Evolutionary conservation across 164 flowering plant species (phyloP).

Genomic region (Magnolia kwangsiensis): DNA sequence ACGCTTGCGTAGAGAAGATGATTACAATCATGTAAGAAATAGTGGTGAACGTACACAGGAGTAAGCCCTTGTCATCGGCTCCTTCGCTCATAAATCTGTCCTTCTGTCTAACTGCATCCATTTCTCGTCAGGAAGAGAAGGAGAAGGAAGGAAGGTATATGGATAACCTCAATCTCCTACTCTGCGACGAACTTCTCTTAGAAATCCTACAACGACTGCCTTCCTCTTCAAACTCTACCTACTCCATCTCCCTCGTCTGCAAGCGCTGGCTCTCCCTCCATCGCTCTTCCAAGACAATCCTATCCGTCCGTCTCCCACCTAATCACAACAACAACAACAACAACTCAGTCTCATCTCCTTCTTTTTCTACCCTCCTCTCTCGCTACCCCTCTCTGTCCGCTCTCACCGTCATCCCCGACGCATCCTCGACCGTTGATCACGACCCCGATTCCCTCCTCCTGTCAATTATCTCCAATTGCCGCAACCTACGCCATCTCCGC

Average conservation of each 20-base stretch:
- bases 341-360: slow-evolving; percentile 13
- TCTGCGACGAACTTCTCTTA: slow-evolving; percentile 68
- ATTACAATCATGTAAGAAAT: too few species aligned
- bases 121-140: neutral
- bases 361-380: slow-evolving; percentile 42
- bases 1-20: too few species aligned
- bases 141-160: slow-evolving; percentile 18
- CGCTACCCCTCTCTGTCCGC: slow-evolving; percentile 50
- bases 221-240: slow-evolving; percentile 21
- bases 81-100: too few species aligned
- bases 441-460: slow-evolving; percentile 28
- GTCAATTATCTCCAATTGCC: slow-evolving; percentile 29
- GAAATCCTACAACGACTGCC: slow-evolving; percentile 64
- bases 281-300: slow-evolving; percentile 49
- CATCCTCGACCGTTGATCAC: slow-evolving; percentile 1
- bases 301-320: slow-evolving; percentile 36
- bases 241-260: slow-evolving; percentile 50
- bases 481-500: slow-evolving; percentile 37
- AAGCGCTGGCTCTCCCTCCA: slow-evolving; percentile 73
- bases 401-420: slow-evolving; percentile 36
- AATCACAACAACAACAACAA: too few species aligned
- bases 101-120: too few species aligned
- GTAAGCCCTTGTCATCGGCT: too few species aligned
- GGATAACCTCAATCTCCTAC: slow-evolving; percentile 30
- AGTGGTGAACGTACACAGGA: too few species aligned